Evolutionary conservation across 176 grass and related monocot species (phyloP), one percentile per base, ranked within the genome.

Genomic region (Oropetium thomaeum): DNA sequence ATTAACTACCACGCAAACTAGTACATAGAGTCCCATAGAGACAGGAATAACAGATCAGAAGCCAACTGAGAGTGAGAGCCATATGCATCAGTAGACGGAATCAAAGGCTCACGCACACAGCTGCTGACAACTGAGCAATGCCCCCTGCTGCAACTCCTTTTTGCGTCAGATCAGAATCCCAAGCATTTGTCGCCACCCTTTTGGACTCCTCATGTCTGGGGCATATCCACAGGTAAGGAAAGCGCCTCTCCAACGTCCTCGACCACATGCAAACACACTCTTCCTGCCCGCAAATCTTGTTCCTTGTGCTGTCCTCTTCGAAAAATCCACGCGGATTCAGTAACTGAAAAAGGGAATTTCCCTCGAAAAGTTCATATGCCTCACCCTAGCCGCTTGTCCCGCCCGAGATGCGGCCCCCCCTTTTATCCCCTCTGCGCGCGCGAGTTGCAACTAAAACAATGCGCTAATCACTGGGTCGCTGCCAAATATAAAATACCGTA

Each of bases 321-420:
- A 91, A 76, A 41, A 51, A 19, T 73, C 80, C 79, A 57, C 20
- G 12, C 45, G 66, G 65, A 59, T 81, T 71, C 70, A 61, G 79
- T 75, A 67, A 58, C 70, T 15, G n/a, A n/a, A 55, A 34, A 34
- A 83, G 79, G 51, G 79, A 86, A 90, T 86, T 86, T 79, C 63
- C 62, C 83, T 86, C 71, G 75, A 86, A 86, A 90, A 86, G 83
- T 71, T 86, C 14, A 86, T 86, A 79, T 86, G 73, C 80, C 80
- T 48, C 48, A 58, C 69, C 70, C 48, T 79, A 83, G 88, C 58
- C 49, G 54, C 74, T 79, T 79, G 86, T 62, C 75, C 54, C 47
- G n/a, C n/a, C n/a, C n/a, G n/a, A n/a, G 54, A 79, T 53, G 62
- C 62, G n/a, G n/a, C n/a, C n/a, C n/a, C n/a, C n/a, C 2, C 74